Base-by-base conservation (phyloP, 1,284 basidiomycete genomes). In the Puccinia brachypodii region DNA sequence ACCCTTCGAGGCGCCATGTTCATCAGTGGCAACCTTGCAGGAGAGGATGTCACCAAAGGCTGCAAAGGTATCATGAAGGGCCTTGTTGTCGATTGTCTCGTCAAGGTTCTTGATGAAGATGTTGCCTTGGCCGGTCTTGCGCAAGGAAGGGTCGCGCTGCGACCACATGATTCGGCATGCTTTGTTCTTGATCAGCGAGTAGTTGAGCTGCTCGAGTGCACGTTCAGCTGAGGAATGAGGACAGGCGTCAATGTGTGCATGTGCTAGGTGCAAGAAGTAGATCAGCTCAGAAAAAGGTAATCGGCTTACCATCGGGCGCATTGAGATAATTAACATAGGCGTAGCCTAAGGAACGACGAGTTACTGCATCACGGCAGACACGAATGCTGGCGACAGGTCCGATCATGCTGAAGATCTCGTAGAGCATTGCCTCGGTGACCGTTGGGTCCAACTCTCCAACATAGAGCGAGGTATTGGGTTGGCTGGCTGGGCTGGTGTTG, bases 81-180 rank as follows among this genome's bases (percentile, higher is more conserved):
- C 97, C 92, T 99, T 99, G 91, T 99, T 99, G 89, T 99, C 97
- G 85, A 99, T 99, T 83, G 90, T 85, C 88, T 97, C 94, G 87
- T 99, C 97, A 85, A 99, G 89, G 89, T 99, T 99, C 90, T 99
- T 99, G 90, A 99, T 99, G 89, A 99, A 99, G 87, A 99, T 96
- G 89, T 99, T 99, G 88, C 97, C 97, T 89, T 98, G 95, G 84
- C 96, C 96, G 84, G 96, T 98, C 91, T 99, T 98, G 88, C 97
- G 95, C 86, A 99, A 91, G 85, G 95, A 94, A 83, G 97, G 97
- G 89, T 99, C 97, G 87, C 97, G 94, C 91, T 99, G 96, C 86
- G 96, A 98, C 96, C 97, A 98, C 97, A 99, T 99, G 90, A 99
- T 99, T 86, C 97, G 95, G 90, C 97, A 99, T 84, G 97, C 93